These are phyloP conservation scores for Hypoxylon rubiginosum DNA, from an alignment of 2,329 filamentous ascomycete species.

Conservation along the genomic window DNA sequence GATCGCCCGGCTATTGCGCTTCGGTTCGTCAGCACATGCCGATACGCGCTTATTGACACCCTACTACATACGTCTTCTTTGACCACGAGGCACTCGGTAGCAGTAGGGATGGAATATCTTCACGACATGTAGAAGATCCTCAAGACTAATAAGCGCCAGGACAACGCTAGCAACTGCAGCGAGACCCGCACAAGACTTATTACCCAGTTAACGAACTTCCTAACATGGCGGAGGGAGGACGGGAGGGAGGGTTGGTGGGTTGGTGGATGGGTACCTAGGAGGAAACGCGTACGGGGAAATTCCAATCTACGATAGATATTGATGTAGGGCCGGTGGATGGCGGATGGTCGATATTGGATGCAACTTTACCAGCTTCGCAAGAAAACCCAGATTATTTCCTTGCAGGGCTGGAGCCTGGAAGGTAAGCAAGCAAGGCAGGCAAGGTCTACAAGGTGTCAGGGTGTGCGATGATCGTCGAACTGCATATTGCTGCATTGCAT, in stretches of 20 bases:
- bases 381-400: conserved; percentile 20
- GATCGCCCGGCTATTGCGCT: conserved; percentile 38
- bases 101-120: conserved; percentile 30
- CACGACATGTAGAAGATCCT: conserved; percentile 9
- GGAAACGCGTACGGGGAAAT: conserved; percentile 16
- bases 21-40: conserved; percentile 44
- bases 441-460: no score
- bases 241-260: no score
- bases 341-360: conserved; percentile 14
- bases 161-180: conserved; percentile 31
- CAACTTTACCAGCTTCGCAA: conserved; percentile 4
- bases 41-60: conserved; percentile 47
- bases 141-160: conserved; percentile 39
- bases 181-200: conserved; percentile 38
- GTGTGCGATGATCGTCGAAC: conserved; percentile 32
- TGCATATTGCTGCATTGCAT: conserved; percentile 36
- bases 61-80: conserved; percentile 37
- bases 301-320: conserved; percentile 27
- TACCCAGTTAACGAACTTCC: conserved; percentile 29
- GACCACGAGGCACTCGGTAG: conserved; percentile 37
- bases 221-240: conserved; percentile 3
- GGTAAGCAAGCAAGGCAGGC: no score
- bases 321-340: conserved; percentile 27
- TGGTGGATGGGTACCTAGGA: conserved; percentile 12
- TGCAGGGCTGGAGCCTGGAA: conserved; percentile 6